Base-by-base conservation (phyloP, 2,329 filamentous ascomycete genomes). In the Cercospora brassicicola region DNA sequence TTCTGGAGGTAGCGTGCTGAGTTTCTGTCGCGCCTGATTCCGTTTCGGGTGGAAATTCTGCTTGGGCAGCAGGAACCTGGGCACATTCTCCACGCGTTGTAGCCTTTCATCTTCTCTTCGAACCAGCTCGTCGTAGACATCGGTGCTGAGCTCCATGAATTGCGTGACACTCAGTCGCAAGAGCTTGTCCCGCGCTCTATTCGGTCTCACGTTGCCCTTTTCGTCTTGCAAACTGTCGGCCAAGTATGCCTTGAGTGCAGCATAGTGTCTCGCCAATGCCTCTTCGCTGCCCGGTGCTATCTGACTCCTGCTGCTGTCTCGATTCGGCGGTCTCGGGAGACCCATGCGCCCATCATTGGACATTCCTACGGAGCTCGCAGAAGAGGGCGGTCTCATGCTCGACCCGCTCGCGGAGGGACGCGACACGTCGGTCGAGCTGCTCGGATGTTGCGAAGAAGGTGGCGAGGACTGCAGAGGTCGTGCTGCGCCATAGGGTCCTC, bases 81-180 rank as follows among this genome's bases (percentile, higher is more conserved):
- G 92, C n/a, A 72, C 85, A 76, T 79, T 86, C 67, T 79, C 79
- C n/a, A 82, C 81, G 31, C 81, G 79, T 61, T 79, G 77, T 71
- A 78, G 77, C 42, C 82, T 80, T 62, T 84, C 85, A 72, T 91
- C 87, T 80, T 98, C 94, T 71, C 95, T 89, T 68, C 95, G 90
- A 73, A 96, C 85, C 72, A 98, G 85, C 82, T 99, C 95, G 80
- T 99, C 95, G 81, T 91, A 98, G 48, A 99, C 94, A 81, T 99
- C 95, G 67, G 94, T 98, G 81, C 94, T 97, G 70, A 99, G 86
- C 82, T 99, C 95, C 80, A 96, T 93, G 80, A 99, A 98, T 80
- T 99, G 95, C 30, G 96, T 92, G 1, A 91, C 85, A 0, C 94
- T 97, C 62, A 99, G 86, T 67, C 94, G 89, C 68, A 97, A 85